Base-by-base conservation (phyloP, 2,329 filamentous ascomycete species). In the Alternaria sp. region DNA sequence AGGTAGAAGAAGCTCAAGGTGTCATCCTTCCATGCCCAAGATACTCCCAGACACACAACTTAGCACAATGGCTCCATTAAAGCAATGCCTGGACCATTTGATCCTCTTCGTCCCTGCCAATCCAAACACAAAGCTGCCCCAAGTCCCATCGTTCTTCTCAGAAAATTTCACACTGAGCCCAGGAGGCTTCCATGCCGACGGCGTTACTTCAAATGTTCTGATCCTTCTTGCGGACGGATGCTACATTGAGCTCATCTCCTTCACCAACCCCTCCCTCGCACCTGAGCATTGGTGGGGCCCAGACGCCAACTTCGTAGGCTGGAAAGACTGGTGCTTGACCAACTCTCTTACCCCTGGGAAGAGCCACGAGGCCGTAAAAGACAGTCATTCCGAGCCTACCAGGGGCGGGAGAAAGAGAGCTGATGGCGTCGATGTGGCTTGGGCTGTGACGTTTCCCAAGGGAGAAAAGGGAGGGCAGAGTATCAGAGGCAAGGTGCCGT, bases 161-260 rank as follows among this genome's bases (percentile, higher is more conserved):
- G 70, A 81, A 5, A 78, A 82, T 48, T 88, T 90, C 76, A 84
- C 81, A 46, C 76, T 90, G 53, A 82, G 83, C 31, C 80, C 84
- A 2, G 88, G 88, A 53, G 88, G 88, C 34, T 79, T 77, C 14
- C 88, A 90, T 67, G 83, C 85, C 8, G 87, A 87, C 61, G 83
- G 83, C 13, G 79, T 71, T 79, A 63, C 90, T 83, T 1, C 83
- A 82, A 90, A 90, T 76, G 83, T 82, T 41, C 83, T 90, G 17
- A 82, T 90, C 21, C 76, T 88, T 13, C 84, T 91, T 58, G 68
- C 79, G 26, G 88, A 90, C 65, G 88, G 88, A 29, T 83, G 83
- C 23, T 90, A 90, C 75, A 78, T 91, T 52, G 88, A 91, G 69
- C 78, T 90, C 50, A 88, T 90, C 59, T 83, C 86, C 37, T 90